Evolutionary conservation across 768 basidiomycete species (phyloP).

Genomic region (Tylopilus rubrobrunneus): DNA sequence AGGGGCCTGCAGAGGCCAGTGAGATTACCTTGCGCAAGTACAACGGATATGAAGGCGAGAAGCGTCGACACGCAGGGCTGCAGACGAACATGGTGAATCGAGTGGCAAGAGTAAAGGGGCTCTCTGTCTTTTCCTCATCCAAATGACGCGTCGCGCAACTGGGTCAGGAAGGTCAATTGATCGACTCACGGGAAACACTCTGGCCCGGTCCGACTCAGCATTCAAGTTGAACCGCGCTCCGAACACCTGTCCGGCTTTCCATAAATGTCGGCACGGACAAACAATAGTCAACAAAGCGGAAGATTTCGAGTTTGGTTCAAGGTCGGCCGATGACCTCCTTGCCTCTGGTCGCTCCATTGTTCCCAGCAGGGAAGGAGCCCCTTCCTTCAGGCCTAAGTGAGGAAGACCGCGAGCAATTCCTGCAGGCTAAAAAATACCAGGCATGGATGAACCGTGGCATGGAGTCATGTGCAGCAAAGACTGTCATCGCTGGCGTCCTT

Average conservation of each 20-base stretch:
- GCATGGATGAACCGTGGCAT: conserved; percentile 63
- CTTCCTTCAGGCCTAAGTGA: conserved; percentile 80
- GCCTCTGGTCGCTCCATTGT: conserved; percentile 63
- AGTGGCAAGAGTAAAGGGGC: neutral
- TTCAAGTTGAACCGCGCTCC: no score
- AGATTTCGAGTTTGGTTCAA: conserved; percentile 7
- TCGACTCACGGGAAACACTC: neutral
- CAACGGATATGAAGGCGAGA: conserved; percentile 25
- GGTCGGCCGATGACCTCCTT: conserved; percentile 17
- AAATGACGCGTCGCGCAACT: conserved; percentile 31
- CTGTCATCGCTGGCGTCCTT: conserved; percentile 72
- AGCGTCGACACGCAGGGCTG: neutral
- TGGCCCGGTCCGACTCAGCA: no score
- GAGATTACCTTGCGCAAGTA: conserved; percentile 32
- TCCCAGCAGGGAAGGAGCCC: conserved; percentile 82
- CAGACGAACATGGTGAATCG: conserved; percentile 20
- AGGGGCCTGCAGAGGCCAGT: conserved; percentile 38
- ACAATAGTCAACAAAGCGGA: conserved; percentile 15
- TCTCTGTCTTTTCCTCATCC: neutral
- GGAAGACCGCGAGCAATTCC: conserved; percentile 65
- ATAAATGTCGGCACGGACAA: conserved; percentile 1
- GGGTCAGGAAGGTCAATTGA: neutral
- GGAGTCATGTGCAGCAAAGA: conserved; percentile 87
- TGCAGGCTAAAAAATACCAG: conserved; percentile 77
- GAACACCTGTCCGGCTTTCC: no score